Percentiles rank a stretch among this genome's conserved stretches.
phyloP scores from a whole-genome alignment of 805 yeast genomes.

The Candida parachauliodes region DNA sequence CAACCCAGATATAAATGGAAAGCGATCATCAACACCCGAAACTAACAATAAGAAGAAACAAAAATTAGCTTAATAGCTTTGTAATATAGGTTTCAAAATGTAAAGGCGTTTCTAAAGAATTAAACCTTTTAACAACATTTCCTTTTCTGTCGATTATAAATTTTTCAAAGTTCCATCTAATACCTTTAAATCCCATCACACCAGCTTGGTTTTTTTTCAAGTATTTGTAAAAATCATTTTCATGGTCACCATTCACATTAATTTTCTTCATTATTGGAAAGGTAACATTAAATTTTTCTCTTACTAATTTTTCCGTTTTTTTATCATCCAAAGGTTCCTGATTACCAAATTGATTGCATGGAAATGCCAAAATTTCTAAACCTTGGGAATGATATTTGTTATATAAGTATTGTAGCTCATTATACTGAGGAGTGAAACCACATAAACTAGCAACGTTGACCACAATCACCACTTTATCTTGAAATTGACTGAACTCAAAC shows the following conservation, averaged over 20 bases:
- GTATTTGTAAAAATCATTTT: constrained; percentile 25
- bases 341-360: constrained; percentile 84
- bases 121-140: constrained; percentile 54
- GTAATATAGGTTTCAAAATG: constrained; percentile 40
- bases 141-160: constrained; percentile 61
- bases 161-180: constrained; percentile 80
- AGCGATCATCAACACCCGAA: constrained; percentile 14
- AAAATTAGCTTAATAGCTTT: constrained; percentile 14
- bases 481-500: constrained; percentile 55
- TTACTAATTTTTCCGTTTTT: constrained; percentile 19
- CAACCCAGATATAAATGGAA: constrained; percentile 15
- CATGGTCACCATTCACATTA: constrained; percentile 33
- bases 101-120: constrained; percentile 66
- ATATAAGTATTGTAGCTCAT: constrained; percentile 66
- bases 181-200: constrained; percentile 37
- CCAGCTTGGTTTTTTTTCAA: constrained; percentile 27
- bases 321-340: constrained; percentile 69
- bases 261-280: constrained; percentile 38
- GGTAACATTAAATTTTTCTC: constrained; percentile 25
- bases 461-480: constrained; percentile 78
- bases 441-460: constrained; percentile 91
- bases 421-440: constrained; percentile 69
- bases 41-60: constrained; percentile 11
- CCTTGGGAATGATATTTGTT: constrained; percentile 61
- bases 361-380: constrained; percentile 74